A percentile compares a stretch with the other conserved stretches of the same genome.
phyloP scores from a whole-genome alignment of 768 basidiomycete genomes.

The Boletus rubroflammeus region DNA sequence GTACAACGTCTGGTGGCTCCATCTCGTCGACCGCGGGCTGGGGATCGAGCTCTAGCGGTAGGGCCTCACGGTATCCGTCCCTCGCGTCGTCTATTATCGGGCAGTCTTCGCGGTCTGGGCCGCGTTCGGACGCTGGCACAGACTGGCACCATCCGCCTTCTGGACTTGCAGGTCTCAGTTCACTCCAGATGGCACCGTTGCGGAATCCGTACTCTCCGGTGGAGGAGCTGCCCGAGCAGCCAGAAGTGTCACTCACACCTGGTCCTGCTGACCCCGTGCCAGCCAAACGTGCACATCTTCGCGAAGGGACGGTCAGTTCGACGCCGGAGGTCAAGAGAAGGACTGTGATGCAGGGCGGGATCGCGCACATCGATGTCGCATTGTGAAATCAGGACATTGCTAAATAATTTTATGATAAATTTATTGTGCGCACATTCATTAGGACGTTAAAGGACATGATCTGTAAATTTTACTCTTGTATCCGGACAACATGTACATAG shows the following conservation, averaged over 20 bases:
- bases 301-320: slow-evolving; percentile 13
- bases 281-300: slow-evolving; percentile 20
- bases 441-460: neutral
- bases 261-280: neutral
- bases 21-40: slow-evolving; percentile 11
- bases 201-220: slow-evolving; percentile 24
- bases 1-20: slow-evolving; percentile 16
- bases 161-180: slow-evolving; percentile 21
- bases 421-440: neutral
- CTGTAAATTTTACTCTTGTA: neutral
- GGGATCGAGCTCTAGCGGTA: slow-evolving; percentile 15
- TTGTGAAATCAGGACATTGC: slow-evolving; percentile 13
- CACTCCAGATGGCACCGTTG: slow-evolving; percentile 11
- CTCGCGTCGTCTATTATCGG: slow-evolving; percentile 19
- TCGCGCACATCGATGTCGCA: slow-evolving; percentile 26
- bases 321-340: slow-evolving; percentile 24
- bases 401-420: slow-evolving; percentile 19
- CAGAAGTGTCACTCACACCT: neutral
- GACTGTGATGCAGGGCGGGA: slow-evolving; percentile 17
- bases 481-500: neutral
- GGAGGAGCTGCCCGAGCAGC: slow-evolving; percentile 4
- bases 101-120: slow-evolving; percentile 4
- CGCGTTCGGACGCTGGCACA: slow-evolving; percentile 9
- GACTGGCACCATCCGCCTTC: slow-evolving; percentile 27
- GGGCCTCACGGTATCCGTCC: slow-evolving; percentile 28